Evolutionary conservation across 2,329 filamentous ascomycete species (phyloP).

Genomic region (Cordyceps cicadae): DNA sequence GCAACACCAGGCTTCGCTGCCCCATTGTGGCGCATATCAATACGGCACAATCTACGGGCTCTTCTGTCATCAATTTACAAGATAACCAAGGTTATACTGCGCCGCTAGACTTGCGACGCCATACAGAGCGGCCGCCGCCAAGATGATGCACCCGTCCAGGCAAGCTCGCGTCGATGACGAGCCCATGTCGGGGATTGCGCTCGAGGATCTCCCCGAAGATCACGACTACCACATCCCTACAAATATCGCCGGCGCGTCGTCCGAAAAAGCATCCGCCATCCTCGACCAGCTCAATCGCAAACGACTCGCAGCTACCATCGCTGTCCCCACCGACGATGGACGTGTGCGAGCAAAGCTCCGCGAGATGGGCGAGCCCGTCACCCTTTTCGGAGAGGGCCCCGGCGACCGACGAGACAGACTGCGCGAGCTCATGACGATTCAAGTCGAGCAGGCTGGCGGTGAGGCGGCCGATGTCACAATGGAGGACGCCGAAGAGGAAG

Average conservation of each 20-base stretch:
- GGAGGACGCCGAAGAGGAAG: constrained; percentile 51
- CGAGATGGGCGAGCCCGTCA: constrained; percentile 86
- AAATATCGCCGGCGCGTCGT: constrained; percentile 55
- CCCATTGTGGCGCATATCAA: background rate
- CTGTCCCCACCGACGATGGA: constrained; percentile 88
- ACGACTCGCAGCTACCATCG: constrained; percentile 76
- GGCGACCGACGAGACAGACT: constrained; percentile 80
- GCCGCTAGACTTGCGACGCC: background rate
- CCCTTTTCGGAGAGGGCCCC: constrained; percentile 84
- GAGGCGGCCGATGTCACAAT: constrained; percentile 52
- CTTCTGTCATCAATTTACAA: background rate
- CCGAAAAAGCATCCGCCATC: constrained; percentile 78
- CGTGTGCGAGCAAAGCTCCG: constrained; percentile 74
- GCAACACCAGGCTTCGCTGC: background rate
- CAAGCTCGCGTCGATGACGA: constrained; percentile 91
- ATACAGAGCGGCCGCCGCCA: constrained; percentile 17
- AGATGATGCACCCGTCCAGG: constrained; percentile 75
- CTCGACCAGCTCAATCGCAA: constrained; percentile 87
- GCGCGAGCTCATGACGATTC: constrained; percentile 68
- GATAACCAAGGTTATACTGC: background rate
- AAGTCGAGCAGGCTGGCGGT: constrained; percentile 53
- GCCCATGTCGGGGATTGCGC: constrained; percentile 41
- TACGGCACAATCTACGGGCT: background rate
- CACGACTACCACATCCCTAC: constrained; percentile 76
- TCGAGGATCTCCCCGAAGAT: constrained; percentile 53